Conservation (phyloP, 345 rosid species). For the Eucalyptus caleyi region DNA sequence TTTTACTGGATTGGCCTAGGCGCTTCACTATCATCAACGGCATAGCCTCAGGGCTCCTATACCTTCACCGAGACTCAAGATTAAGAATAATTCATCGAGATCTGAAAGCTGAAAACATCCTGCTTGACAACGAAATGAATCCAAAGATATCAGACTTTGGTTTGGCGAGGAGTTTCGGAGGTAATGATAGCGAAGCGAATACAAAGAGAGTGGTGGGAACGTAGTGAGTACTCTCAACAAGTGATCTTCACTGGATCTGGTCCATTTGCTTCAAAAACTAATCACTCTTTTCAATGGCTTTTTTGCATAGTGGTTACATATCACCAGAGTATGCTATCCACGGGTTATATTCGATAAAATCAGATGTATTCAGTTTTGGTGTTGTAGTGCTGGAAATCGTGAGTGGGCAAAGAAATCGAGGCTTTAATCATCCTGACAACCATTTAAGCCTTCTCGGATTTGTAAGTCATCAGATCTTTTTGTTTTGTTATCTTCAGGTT, state of each 20-base stretch:
- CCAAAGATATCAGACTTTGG: background rate
- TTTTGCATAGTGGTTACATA: slow-evolving; percentile 14
- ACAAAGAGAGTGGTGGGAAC: background rate
- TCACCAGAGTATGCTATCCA: slow-evolving; percentile 13
- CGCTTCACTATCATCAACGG: background rate
- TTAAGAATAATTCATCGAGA: background rate
- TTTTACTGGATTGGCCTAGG: background rate
- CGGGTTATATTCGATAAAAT: slow-evolving; percentile 10
- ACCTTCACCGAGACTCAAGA: background rate
- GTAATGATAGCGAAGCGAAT: background rate
- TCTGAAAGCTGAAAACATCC: background rate
- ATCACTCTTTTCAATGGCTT: background rate
- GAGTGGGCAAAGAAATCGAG: slow-evolving; percentile 7
- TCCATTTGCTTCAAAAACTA: background rate
- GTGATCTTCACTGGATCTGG: background rate
- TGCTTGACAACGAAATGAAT: background rate
- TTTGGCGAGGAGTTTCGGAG: background rate
- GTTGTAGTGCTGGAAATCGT: slow-evolving; percentile 16
- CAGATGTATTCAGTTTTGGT: slow-evolving; percentile 17
- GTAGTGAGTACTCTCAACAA: background rate
- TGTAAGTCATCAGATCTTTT: background rate
- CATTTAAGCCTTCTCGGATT: background rate
- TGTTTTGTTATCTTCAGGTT: background rate
- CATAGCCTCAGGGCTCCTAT: background rate
- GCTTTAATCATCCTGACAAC: background rate